Evolutionary conservation across 2,329 filamentous ascomycete genomes (phyloP), one percentile per base, ranked within the genome.

Genomic region (Paracorniculantispora psalliotae): DNA sequence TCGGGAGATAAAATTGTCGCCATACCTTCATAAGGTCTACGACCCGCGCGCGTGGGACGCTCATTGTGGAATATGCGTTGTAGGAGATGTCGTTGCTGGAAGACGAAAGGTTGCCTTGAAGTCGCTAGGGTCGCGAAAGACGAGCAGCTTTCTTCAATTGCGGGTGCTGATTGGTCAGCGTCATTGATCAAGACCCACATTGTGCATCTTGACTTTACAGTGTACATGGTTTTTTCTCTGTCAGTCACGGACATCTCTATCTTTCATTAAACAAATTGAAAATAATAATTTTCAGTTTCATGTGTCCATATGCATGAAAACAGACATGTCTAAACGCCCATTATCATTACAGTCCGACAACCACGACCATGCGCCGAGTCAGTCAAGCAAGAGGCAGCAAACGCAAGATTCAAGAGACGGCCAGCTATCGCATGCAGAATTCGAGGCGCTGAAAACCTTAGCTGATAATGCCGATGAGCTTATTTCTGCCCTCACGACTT

Each of bases 11-110:
- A 25, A 2, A 19, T 6, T 5, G 17, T 5, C 7, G 37, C 13
- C 66, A 48, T 75, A 91, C 92, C 87, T 91, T 92, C 79, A 93
- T 84, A 63, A 96, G 82, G 71, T 91, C 89, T 64, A 88, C 69
- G 63, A 88, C 65, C 69, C 85, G 79, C 61, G 83, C 77, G 61
- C 83, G 83, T 72, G 84, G 77, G 64, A 87, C 81, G 72, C 81
- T 81, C 80, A 87, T 86, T 67, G 77, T 83, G 72, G 67, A 50
- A 30, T 51, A 5, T 26, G 21, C 17, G 37, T 25, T 21, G 47
- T 12, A 25, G 52, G 35, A 54, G 39, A 35, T 54, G 52, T 57
- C 47, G 47, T 51, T 46, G 26, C 25, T 15, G 12, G 10, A 51
- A n/a, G 8, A 37, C 17, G 33, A 57, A 59, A 56, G 9, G 46